Evolutionary conservation across 768 basidiomycete genomes (phyloP).

Genomic region (Suillus tomentosus): DNA sequence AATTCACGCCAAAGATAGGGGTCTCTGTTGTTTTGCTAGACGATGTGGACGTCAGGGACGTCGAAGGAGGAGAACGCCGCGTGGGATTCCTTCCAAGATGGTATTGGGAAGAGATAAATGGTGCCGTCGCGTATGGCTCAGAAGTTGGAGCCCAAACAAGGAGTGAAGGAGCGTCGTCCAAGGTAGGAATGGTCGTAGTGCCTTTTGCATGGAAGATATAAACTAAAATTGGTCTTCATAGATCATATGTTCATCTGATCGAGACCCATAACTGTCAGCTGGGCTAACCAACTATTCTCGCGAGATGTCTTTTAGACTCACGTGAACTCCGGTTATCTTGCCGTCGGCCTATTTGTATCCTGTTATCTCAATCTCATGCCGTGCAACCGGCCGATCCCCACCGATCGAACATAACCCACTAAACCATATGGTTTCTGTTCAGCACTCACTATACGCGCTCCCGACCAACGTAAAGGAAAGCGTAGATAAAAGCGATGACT

Average conservation of each 20-base stretch:
- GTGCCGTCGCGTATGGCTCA: conserved; percentile 5
- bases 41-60: conserved; percentile 52
- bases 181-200: conserved; percentile 13
- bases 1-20: conserved; percentile 61
- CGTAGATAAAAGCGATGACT: conserved; percentile 10
- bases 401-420: not conserved
- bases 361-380: conserved; percentile 4
- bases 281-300: conserved; percentile 6
- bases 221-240: conserved; percentile 21
- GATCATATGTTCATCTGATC: conserved; percentile 17
- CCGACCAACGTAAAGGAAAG: conserved; percentile 8
- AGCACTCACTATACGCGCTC: conserved; percentile 1
- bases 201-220: conserved; percentile 27
- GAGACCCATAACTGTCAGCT: conserved; percentile 13
- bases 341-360: not conserved
- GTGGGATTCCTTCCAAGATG: conserved; percentile 79
- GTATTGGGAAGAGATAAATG: conserved; percentile 50
- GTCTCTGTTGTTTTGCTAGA: conserved; percentile 53
- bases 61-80: conserved; percentile 66
- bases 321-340: conserved; percentile 26
- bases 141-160: conserved; percentile 14
- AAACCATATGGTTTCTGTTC: not conserved
- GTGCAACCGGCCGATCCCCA: not conserved
- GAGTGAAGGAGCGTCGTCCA: conserved; percentile 2
- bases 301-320: conserved; percentile 19